Percentiles rank a stretch among this genome's conserved stretches.
These are phyloP conservation scores for Magnaporthales sp. DNA, from an alignment of 2,329 filamentous ascomycete genomes.

Conservation along the genomic window DNA sequence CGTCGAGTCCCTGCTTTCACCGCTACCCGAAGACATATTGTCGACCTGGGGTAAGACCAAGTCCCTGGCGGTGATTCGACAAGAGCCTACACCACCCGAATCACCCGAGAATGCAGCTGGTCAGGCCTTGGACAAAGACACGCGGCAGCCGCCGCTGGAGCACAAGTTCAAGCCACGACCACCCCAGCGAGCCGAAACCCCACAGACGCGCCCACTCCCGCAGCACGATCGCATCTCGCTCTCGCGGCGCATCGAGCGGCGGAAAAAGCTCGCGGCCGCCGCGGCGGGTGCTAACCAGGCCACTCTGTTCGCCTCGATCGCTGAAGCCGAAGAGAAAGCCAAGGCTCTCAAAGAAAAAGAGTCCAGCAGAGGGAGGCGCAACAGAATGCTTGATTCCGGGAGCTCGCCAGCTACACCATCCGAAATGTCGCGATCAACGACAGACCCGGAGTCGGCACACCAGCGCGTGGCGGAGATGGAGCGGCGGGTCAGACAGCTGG, in stretches of 20 bases:
- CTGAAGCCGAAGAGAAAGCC: not conserved
- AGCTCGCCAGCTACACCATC: not conserved
- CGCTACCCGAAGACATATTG: not conserved
- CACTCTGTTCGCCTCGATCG: constrained; percentile 1
- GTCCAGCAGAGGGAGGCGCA: not conserved
- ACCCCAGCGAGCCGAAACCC: not conserved
- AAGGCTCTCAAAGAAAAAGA: not conserved
- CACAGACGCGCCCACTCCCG: not conserved
- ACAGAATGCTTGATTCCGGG: not conserved
- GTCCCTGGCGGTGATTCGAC: not conserved
- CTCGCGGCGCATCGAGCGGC: constrained; percentile 5
- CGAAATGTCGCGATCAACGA: not conserved
- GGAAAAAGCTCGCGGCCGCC: constrained; percentile 4
- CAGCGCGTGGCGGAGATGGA: constrained; percentile 5
- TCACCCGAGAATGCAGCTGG: not conserved
- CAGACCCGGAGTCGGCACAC: not conserved
- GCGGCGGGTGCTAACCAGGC: constrained; percentile 2
- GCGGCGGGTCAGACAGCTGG: constrained; percentile 2
- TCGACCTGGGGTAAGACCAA: not conserved
- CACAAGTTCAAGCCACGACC: not conserved
- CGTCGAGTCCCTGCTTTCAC: not conserved
- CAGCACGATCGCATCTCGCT: constrained; percentile 5
- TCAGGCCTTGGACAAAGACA: not conserved
- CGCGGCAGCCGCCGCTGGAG: not conserved
- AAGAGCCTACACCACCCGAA: constrained; percentile 2